Percentiles rank a stretch among this genome's conserved stretches.
Conservation (phyloP, 23 red algal species). For the Gracilariopsis chorda region DNA sequence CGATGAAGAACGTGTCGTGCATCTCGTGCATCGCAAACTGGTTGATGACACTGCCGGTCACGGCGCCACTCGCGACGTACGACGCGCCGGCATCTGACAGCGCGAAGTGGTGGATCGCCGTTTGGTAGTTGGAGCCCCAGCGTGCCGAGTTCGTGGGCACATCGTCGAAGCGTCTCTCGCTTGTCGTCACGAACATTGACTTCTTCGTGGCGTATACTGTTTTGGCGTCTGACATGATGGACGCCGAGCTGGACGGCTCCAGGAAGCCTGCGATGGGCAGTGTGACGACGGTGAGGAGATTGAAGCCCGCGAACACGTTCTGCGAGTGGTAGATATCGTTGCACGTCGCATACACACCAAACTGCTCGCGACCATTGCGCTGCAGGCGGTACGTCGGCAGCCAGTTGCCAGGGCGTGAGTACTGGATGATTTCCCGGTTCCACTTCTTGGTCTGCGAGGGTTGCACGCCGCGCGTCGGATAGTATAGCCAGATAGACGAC, state of each 20-base stretch:
- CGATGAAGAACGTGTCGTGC: constrained; percentile 59
- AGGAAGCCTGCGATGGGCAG: constrained; percentile 41
- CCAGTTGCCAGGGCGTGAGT: constrained; percentile 42
- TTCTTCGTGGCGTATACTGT: constrained; percentile 47
- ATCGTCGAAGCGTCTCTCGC: constrained; percentile 43
- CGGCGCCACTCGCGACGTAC: constrained; percentile 44
- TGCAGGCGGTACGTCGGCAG: constrained; percentile 50
- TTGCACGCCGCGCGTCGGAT: not conserved
- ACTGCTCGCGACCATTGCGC: constrained; percentile 23
- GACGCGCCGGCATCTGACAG: constrained; percentile 41
- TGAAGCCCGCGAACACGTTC: constrained; percentile 52
- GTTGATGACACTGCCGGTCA: constrained; percentile 54
- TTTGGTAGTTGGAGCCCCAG: constrained; percentile 49
- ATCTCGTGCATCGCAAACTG: constrained; percentile 73
- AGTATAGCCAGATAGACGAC: constrained; percentile 55
- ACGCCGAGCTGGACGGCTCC: constrained; percentile 39
- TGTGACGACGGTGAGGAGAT: constrained; percentile 53
- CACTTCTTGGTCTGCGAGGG: constrained; percentile 30
- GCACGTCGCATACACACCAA: constrained; percentile 43
- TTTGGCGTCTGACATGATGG: constrained; percentile 53
- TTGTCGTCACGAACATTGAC: constrained; percentile 43
- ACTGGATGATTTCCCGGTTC: constrained; percentile 60
- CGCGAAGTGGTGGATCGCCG: constrained; percentile 55
- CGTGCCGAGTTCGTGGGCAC: not conserved
- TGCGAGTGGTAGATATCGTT: constrained; percentile 36